phyloP scores from a whole-genome alignment of 371 early-diverging fungal species.

The Mucor sp. region DNA sequence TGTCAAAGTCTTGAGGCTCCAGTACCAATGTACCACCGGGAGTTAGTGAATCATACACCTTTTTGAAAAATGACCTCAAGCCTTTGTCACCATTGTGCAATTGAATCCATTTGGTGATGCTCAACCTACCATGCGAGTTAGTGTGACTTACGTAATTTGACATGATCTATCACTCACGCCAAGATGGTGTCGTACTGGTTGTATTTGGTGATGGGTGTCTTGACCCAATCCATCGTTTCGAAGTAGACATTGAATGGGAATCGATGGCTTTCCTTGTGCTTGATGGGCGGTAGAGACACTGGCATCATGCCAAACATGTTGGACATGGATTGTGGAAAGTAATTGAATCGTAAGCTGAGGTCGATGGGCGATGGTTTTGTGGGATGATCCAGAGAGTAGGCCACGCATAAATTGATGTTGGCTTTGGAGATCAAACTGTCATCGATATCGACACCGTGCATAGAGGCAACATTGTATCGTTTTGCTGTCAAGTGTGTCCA shows the following conservation, averaged over 20 bases:
- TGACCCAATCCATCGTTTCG: slow-evolving; percentile 36
- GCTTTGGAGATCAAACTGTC: slow-evolving; percentile 68
- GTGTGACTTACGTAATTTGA: neutral
- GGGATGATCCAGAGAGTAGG: slow-evolving; percentile 46
- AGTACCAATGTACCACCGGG: slow-evolving; percentile 71
- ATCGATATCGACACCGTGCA: slow-evolving; percentile 84
- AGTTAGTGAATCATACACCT: slow-evolving; percentile 55
- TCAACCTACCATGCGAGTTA: slow-evolving; percentile 38
- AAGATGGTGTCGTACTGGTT: slow-evolving; percentile 53
- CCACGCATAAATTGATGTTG: slow-evolving; percentile 39
- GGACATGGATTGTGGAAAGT: slow-evolving; percentile 68
- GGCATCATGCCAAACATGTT: slow-evolving; percentile 59
- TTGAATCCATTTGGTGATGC: slow-evolving; percentile 87
- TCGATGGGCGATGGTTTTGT: slow-evolving; percentile 16
- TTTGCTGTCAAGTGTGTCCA: slow-evolving; percentile 33
- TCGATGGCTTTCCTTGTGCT: neutral
- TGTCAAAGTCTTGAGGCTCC: slow-evolving; percentile 70
- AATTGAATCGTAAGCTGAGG: slow-evolving; percentile 36
- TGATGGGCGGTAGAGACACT: slow-evolving; percentile 27
- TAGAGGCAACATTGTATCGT: slow-evolving; percentile 41
- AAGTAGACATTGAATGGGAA: slow-evolving; percentile 75
- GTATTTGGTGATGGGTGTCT: slow-evolving; percentile 15
- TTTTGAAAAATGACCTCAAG: slow-evolving; percentile 69
- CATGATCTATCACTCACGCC: slow-evolving; percentile 31
- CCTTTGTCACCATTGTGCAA: slow-evolving; percentile 78